Evolutionary conservation across 2,329 filamentous ascomycete genomes (phyloP), one percentile per base, ranked within the genome.

Genomic region (Coniochaeta pulveracea): DNA sequence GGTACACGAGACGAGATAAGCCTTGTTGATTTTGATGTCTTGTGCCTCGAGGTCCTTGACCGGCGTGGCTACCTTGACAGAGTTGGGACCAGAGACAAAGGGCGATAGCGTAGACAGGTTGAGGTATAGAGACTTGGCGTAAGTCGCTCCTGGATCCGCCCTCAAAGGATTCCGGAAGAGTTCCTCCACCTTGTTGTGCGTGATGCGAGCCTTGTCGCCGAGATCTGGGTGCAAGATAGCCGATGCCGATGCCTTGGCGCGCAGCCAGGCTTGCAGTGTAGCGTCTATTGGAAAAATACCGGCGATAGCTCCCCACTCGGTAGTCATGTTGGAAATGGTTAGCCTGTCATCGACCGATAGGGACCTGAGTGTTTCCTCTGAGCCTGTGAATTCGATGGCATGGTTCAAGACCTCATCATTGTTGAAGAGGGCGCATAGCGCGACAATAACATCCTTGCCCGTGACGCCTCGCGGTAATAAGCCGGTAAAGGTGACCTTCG

Each of bases 391-490:
- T 50, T 96, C 89, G 39, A 96, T 78, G 5, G 76, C 76, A 50
- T 94, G 85, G 58, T 96, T 96, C 10, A 95, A 66, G 0, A 95
- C 89, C 27, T 94, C 22, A 12, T 33, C 80, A 34, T 81, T 75
- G 57, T 83, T 82, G 63, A 96, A 93, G 0, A 94, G 59, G 1
- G 82, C 84, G 45, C 85, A 93, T 1, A 96, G 68, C 1, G 85
- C 84, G 17, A 95, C 72, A 43, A 96, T 96, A 10, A 94, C 82
- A 54, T 96, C 91, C 57, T 98, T 96, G 19, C 86, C 89, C 0
- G 81, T 85, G 1, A 94, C 86, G 9, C 88, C 88, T 1, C 63
- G 60, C 0, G 85, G 88, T 6, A 94, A 61, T 1, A 72, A 56
- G 6, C 86, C 88, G 0, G 70, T 83, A 9, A 96, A 66, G 0